Evolutionary conservation across 148 eudicot genomes (phyloP), one percentile per base, ranked within the genome.

Genomic region (Persicaria maculosa): DNA sequence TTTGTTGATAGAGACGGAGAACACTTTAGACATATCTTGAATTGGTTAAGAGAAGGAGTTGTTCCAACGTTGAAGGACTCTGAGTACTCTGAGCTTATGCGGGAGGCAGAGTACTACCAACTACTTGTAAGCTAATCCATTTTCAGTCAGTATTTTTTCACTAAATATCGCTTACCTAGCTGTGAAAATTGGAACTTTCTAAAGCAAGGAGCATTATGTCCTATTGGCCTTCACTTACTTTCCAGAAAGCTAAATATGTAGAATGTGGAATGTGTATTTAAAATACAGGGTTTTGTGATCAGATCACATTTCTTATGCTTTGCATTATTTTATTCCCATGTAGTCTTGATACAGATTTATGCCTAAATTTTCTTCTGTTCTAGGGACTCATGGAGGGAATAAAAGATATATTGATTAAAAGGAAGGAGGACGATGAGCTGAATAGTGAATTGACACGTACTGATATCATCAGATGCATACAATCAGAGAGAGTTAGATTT

Each of bases 21-120:
- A 79, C 91, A 91, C 83, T 93, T 93, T 83, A 89, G 97, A 68
- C 97, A 93, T 79, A 85, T 91, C 77, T 80, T 93, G 78, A 93
- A 93, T 71, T 93, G 98, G 98, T 83, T 93, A 79, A 85, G 98
- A 86, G 98, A 93, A 89, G 98, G 97, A 52, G 84, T 83, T 54
- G 80, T 93, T 82, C 92, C 98, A 58, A 74, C 83, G 36, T 57
- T 93, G 62, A 86, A 74, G 45, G 97, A 93, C 67, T 75, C 81
- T 25, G 97, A 93, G 71, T 91, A 87, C 76, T 81, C 83, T 40
- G 94, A 93, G 91, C 86, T 93, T 77, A 53, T 89, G 74, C 81
- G 97, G 72, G 97, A 93, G 83, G 98, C 98, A 55, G 97, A 93
- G 75, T 93, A 88, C 85, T 93, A 74, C 80, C 97, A 91, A 74